These are phyloP conservation scores for Phanerodontia chrysosporium DNA, from an alignment of 768 basidiomycete genomes.

Conservation along the genomic window DNA sequence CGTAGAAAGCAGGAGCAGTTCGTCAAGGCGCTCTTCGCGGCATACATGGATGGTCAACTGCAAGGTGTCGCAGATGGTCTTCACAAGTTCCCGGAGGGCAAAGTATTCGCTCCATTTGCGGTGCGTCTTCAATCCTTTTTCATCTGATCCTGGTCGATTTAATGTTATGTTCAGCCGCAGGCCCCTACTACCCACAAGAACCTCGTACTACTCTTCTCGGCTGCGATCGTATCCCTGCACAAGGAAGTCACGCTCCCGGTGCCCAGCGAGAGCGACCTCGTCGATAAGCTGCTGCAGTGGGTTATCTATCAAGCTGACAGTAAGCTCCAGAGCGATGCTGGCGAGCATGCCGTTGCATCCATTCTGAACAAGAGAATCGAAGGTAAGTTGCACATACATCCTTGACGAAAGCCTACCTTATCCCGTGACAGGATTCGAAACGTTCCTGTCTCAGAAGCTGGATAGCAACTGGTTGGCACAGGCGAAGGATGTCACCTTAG, in stretches of 20 bases:
- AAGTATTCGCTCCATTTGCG: conserved; percentile 45
- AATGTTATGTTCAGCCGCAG: conserved; percentile 30
- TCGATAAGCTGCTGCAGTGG: conserved; percentile 59
- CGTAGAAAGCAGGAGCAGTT: conserved; percentile 65
- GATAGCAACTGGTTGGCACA: conserved; percentile 45
- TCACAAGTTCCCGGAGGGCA: conserved; percentile 39
- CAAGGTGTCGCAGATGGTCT: conserved; percentile 51
- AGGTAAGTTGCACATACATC: conserved; percentile 43
- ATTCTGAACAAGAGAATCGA: conserved; percentile 76
- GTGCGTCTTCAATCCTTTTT: too few species aligned
- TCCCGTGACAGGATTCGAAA: conserved; percentile 37
- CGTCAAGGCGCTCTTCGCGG: conserved; percentile 44
- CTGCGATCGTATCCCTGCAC: conserved; percentile 58
- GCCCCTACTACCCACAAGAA: conserved; percentile 52
- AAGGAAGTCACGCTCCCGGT: conserved; percentile 56
- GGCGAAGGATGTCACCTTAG: conserved; percentile 32
- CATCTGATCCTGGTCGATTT: too few species aligned
- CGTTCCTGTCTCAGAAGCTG: conserved; percentile 41
- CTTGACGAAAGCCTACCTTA: background rate
- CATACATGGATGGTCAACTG: conserved; percentile 52
- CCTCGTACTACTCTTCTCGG: conserved; percentile 61
- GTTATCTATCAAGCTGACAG: conserved; percentile 43
- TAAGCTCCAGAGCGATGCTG: conserved; percentile 50
- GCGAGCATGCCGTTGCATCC: conserved; percentile 54
- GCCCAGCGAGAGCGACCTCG: conserved; percentile 44